Base-by-base conservation (phyloP, 306 rosid species). In the Echinosophora koreensis region DNA sequence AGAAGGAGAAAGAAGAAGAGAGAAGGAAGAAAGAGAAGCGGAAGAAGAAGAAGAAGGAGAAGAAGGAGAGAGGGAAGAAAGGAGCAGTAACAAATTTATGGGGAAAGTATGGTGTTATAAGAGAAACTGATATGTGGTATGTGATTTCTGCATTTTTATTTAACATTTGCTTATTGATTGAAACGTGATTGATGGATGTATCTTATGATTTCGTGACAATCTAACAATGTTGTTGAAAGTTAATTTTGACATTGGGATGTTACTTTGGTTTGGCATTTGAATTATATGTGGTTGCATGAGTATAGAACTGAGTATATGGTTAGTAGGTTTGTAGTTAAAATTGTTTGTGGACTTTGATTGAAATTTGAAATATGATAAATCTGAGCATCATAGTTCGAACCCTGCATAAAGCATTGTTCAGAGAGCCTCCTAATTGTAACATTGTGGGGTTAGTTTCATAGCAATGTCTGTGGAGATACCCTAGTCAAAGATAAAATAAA, bases 121-220 rank as follows among this genome's bases (percentile, higher is more conserved):
- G 91, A 82, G 99, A 95, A 85, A 95, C 99, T 87, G 99, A 95
- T 86, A 92, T 92, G 97, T 95, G 97, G 99, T 92, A 77, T 67
- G 88, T 76, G 61, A 15, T 80, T 67, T 38, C 14, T 69, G 5
- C 8, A 18, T 66, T 73, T 32, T 12, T 18, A 1, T 4, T 54
- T 30, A 71, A 37, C 50, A 67, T 70, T 57, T 65, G 30, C 13
- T 81, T 78, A 5, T 67, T 80, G 50, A 10, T 78, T 66, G 38
- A 68, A 62, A 56, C 34, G 5, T 49, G 34, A 16, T 44, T 35
- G 28, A 71, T 69, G 14, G 14, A 55, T 49, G 32, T 49, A 15
- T 55, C 28, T 39, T 62, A 27, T 55, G 27, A 55, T 65, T 73
- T 35, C 18, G 66, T 63, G 52, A 75, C n/a, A 7, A 18, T 9